Conservation (phyloP, 768 basidiomycete species). For the Megacollybia marginata region DNA sequence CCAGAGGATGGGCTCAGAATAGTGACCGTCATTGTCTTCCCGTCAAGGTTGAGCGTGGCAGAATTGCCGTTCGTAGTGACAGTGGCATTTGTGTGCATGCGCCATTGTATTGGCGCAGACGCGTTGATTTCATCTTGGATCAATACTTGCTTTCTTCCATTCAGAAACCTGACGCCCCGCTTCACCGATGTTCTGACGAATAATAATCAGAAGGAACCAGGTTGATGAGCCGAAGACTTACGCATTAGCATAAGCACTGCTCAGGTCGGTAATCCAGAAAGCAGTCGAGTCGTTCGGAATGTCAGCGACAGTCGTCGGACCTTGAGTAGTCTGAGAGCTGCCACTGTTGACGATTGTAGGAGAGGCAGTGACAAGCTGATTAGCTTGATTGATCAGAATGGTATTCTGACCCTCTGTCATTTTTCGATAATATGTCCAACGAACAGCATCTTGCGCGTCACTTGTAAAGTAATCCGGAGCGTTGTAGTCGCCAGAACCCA, state of each 20-base stretch:
- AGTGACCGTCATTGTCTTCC: slow-evolving; percentile 55
- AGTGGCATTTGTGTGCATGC: slow-evolving; percentile 95
- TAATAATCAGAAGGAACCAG: not conserved
- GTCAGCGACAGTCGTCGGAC: slow-evolving; percentile 73
- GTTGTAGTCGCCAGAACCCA: slow-evolving; percentile 81
- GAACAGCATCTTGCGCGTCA: slow-evolving; percentile 57
- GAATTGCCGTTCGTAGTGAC: slow-evolving; percentile 43
- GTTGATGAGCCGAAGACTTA: slow-evolving; percentile 30
- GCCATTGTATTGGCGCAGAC: slow-evolving; percentile 64
- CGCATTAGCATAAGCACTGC: slow-evolving; percentile 69
- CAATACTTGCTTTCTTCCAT: slow-evolving; percentile 80
- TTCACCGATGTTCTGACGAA: slow-evolving; percentile 53
- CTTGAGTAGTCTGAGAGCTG: slow-evolving; percentile 57
- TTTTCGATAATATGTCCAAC: slow-evolving; percentile 96
- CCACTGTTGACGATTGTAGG: slow-evolving; percentile 48
- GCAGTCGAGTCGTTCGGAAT: slow-evolving; percentile 65
- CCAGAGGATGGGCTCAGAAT: slow-evolving; percentile 66
- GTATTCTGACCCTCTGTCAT: slow-evolving; percentile 98
- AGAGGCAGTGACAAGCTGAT: slow-evolving; percentile 72
- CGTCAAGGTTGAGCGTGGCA: slow-evolving; percentile 70
- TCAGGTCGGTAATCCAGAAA: slow-evolving; percentile 73
- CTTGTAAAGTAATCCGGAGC: slow-evolving; percentile 70
- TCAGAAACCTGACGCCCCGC: slow-evolving; percentile 81
- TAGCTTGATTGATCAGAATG: slow-evolving; percentile 61
- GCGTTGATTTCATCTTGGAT: slow-evolving; percentile 86